Conservation (phyloP, 306 rosid species). For the Spatholobus suberectus region DNA sequence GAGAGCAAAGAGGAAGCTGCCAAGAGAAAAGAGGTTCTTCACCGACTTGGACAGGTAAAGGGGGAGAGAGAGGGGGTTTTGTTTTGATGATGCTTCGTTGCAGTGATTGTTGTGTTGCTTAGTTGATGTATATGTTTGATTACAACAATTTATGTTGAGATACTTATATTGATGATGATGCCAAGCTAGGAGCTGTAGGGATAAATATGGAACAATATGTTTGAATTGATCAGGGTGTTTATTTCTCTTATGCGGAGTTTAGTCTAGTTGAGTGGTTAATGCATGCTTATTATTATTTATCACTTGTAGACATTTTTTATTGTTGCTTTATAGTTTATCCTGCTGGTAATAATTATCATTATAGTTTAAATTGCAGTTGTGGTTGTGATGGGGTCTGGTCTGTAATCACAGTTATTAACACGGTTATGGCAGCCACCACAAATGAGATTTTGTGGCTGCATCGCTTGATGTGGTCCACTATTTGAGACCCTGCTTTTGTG, state of each 20-base stretch:
- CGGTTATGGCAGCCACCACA: not conserved
- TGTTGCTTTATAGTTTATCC: not conserved
- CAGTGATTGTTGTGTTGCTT: not conserved
- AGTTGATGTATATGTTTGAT: not conserved
- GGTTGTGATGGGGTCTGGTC: not conserved
- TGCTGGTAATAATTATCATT: not conserved
- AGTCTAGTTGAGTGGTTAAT: not conserved
- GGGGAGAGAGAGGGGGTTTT: not conserved
- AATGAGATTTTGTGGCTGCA: not conserved
- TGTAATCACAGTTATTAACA: not conserved
- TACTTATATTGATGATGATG: not conserved
- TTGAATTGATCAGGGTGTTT: slow-evolving; percentile 12
- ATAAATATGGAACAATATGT: not conserved
- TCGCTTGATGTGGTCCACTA: not conserved
- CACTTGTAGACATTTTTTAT: not conserved
- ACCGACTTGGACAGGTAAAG: slow-evolving; percentile 58
- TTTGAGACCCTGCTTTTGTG: not conserved
- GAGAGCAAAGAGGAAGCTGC: slow-evolving; percentile 69
- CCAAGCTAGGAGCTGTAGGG: not conserved
- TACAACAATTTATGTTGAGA: not conserved
- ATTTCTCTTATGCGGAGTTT: not conserved
- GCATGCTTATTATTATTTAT: not conserved
- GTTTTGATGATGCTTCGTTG: not conserved
- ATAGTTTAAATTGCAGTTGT: not conserved
- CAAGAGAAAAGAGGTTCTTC: slow-evolving; percentile 71